A percentile compares a stretch with the other conserved stretches of the same genome.
Evolutionary conservation across 2,329 filamentous ascomycete species (phyloP).

Genomic region (Botryosphaeria dothidea): DNA sequence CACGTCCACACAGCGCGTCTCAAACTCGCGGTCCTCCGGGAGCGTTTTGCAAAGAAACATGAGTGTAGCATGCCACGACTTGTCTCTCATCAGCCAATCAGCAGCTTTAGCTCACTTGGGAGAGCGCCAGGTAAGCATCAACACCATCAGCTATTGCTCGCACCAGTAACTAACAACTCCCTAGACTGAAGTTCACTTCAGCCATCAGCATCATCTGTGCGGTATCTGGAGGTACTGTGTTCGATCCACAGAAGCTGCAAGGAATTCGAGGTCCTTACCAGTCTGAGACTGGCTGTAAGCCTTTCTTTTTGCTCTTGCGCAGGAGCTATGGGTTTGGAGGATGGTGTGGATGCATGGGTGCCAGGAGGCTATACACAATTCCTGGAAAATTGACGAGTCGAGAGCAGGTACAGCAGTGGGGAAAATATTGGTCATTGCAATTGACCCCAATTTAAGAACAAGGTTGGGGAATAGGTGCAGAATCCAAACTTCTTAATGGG

Average conservation of each 20-base stretch:
- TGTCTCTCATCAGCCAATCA: not conserved
- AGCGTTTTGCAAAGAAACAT: not conserved
- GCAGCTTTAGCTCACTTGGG: slow-evolving; percentile 40
- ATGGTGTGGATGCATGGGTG: not conserved
- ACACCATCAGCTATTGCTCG: not conserved
- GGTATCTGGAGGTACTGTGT: slow-evolving; percentile 41
- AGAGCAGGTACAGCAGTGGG: too few species aligned
- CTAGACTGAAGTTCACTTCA: slow-evolving; percentile 38
- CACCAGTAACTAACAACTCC: not conserved
- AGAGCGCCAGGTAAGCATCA: slow-evolving; percentile 30
- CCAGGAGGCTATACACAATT: not conserved
- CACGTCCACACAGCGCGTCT: not conserved
- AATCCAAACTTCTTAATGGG: too few species aligned
- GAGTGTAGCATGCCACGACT: not conserved
- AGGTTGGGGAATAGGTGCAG: too few species aligned
- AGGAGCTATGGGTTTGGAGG: not conserved
- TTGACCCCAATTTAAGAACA: too few species aligned
- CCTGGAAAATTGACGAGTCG: too few species aligned
- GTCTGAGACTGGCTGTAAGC: slow-evolving; percentile 1
- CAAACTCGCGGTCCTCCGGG: not conserved
- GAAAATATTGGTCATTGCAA: too few species aligned
- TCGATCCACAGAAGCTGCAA: slow-evolving; percentile 39
- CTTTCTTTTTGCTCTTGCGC: not conserved
- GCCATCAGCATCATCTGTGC: slow-evolving; percentile 26
- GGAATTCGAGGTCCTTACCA: slow-evolving; percentile 5